These are phyloP conservation scores for Mollisia scopiformis DNA, from an alignment of 2,329 filamentous ascomycete genomes.

Conservation along the genomic window DNA sequence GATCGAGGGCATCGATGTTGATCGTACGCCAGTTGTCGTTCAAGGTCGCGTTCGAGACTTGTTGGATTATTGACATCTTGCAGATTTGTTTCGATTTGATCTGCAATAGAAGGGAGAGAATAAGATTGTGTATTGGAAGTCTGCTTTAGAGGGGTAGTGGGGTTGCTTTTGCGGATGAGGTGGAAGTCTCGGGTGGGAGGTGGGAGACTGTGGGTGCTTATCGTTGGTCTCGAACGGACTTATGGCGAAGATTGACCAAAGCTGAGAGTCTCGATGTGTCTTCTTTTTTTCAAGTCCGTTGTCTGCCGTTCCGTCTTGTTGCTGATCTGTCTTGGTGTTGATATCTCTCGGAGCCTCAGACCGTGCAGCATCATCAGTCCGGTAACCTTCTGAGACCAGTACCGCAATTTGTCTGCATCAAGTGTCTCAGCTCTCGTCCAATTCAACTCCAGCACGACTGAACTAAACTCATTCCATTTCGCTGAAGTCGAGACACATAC, in stretches of 20 bases:
- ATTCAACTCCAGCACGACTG: too few relatives aligned
- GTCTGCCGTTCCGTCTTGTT: too few relatives aligned
- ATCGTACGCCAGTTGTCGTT: constrained; percentile 80
- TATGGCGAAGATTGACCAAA: background rate
- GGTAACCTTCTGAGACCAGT: too few relatives aligned
- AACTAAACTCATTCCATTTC: too few relatives aligned
- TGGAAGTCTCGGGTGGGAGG: background rate
- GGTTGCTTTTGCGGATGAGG: background rate
- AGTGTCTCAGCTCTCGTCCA: too few relatives aligned
- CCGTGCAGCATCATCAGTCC: too few relatives aligned
- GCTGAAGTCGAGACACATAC: too few relatives aligned
- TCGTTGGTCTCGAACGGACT: background rate
- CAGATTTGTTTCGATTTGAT: background rate
- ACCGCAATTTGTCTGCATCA: too few relatives aligned
- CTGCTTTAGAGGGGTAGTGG: background rate
- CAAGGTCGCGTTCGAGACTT: constrained; percentile 62
- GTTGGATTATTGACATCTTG: constrained; percentile 68
- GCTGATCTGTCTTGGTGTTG: too few relatives aligned
- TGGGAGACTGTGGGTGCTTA: background rate
- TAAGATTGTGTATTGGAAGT: background rate
- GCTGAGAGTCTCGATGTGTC: too few relatives aligned
- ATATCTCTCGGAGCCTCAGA: too few relatives aligned
- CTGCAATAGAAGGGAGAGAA: background rate
- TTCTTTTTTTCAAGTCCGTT: too few relatives aligned
- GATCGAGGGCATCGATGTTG: constrained; percentile 89